A percentile compares a stretch with the other conserved stretches of the same genome.
Conservation (phyloP, 495 filamentous ascomycete species). For the Aspergillus kassunensis region DNA sequence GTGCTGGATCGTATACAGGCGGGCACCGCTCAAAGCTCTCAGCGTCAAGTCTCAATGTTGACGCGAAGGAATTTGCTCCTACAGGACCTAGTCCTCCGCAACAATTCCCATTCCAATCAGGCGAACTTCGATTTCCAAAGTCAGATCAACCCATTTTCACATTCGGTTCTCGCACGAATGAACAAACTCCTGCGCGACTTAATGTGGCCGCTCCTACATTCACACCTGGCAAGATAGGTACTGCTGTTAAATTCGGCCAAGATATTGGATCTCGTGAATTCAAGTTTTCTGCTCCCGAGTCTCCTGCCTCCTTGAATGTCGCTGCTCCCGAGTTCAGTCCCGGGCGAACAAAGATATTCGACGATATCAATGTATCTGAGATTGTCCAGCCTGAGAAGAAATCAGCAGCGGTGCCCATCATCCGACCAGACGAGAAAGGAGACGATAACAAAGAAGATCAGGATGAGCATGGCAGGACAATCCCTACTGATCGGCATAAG, state of each 20-base stretch:
- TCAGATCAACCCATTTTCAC: slow-evolving; percentile 29
- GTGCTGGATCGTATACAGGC: slow-evolving; percentile 31
- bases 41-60: slow-evolving; percentile 76
- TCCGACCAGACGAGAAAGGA: slow-evolving; percentile 57
- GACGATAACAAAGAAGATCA: slow-evolving; percentile 43
- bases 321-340: slow-evolving; percentile 80
- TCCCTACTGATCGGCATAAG: slow-evolving; percentile 62
- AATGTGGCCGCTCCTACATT: slow-evolving; percentile 70
- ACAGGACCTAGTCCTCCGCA: slow-evolving; percentile 56
- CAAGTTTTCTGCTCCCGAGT: slow-evolving; percentile 57
- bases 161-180: slow-evolving; percentile 20
- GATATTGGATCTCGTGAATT: slow-evolving; percentile 51
- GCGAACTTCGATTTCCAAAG: slow-evolving; percentile 50
- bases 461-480: slow-evolving; percentile 32
- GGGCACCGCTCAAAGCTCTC: slow-evolving; percentile 62
- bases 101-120: slow-evolving; percentile 51
- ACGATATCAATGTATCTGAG: slow-evolving; percentile 65
- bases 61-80: slow-evolving; percentile 84
- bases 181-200: slow-evolving; percentile 40
- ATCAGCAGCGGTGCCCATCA: slow-evolving; percentile 79
- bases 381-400: slow-evolving; percentile 59
- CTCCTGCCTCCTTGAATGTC: slow-evolving; percentile 66
- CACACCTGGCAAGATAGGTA: slow-evolving; percentile 50
- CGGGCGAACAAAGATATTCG: slow-evolving; percentile 60
- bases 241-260: slow-evolving; percentile 9